Evolutionary conservation across 345 rosid species (phyloP).

Genomic region (Eucalyptus curtisii): DNA sequence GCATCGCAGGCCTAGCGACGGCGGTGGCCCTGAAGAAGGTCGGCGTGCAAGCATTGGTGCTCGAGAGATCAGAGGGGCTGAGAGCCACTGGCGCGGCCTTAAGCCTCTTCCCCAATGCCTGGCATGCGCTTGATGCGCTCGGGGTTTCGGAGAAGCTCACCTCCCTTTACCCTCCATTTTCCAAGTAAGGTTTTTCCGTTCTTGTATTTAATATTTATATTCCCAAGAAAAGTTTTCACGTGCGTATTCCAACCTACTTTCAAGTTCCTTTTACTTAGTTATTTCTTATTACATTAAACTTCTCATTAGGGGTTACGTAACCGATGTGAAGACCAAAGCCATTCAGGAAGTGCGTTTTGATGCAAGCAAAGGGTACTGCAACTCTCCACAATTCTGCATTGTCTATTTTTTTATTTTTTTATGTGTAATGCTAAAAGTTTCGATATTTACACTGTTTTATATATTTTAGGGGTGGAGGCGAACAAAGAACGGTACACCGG

Average conservation of each 20-base stretch:
- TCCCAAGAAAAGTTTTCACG: neutral
- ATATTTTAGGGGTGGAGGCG: neutral
- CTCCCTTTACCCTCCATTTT: neutral
- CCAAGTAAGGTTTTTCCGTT: neutral
- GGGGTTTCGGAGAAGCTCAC: constrained; percentile 24
- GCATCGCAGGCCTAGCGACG: constrained; percentile 26
- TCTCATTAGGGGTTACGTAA: neutral
- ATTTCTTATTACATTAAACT: neutral
- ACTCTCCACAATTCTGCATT: neutral
- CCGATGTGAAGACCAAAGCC: constrained; percentile 9
- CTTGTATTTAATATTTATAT: neutral
- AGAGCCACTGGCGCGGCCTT: constrained; percentile 20
- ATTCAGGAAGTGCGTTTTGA: neutral
- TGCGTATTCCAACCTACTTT: neutral
- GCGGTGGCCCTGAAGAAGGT: constrained; percentile 22
- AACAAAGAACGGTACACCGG: constrained; percentile 8
- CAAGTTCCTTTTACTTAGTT: neutral
- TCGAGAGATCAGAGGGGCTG: constrained; percentile 15
- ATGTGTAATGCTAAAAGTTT: no score
- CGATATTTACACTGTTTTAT: no score
- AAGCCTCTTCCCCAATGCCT: constrained; percentile 17
- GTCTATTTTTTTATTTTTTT: neutral
- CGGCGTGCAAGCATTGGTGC: constrained; percentile 14
- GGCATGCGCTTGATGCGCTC: constrained; percentile 32
- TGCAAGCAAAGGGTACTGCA: neutral